Evolutionary conservation across 495 filamentous ascomycete genomes (phyloP).

Genomic region (Talaromyces liani): DNA sequence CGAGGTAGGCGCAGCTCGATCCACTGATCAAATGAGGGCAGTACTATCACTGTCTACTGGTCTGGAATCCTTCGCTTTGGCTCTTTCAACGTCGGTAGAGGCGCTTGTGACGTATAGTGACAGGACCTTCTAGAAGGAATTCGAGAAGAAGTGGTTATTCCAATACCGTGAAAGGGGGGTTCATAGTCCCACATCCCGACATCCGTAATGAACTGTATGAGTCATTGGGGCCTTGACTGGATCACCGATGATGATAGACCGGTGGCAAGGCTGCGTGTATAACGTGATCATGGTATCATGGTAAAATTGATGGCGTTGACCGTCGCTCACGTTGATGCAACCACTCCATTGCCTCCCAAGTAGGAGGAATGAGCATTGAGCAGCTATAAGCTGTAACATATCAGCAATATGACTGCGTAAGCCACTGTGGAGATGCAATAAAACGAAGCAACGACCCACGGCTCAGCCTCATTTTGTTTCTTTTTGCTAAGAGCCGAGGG

Average conservation of each 20-base stretch:
- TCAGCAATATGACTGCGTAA: neutral
- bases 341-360: neutral
- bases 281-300: neutral
- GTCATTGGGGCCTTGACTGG: neutral
- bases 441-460: neutral
- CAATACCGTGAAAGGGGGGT: neutral
- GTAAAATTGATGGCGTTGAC: neutral
- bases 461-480: neutral
- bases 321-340: neutral
- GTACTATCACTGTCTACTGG: neutral
- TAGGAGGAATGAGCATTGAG: neutral
- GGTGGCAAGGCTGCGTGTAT: neutral
- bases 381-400: neutral
- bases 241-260: neutral
- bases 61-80: neutral
- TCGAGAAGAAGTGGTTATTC: neutral
- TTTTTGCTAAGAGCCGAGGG: neutral
- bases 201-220: neutral
- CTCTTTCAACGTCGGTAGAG: neutral
- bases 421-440: neutral
- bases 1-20: neutral
- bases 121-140: neutral
- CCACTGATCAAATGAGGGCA: neutral
- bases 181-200: neutral
- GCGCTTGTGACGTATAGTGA: neutral